These are phyloP conservation scores for Heteromeles arbutifolia DNA, from an alignment of 306 rosid species.

Conservation along the genomic window DNA sequence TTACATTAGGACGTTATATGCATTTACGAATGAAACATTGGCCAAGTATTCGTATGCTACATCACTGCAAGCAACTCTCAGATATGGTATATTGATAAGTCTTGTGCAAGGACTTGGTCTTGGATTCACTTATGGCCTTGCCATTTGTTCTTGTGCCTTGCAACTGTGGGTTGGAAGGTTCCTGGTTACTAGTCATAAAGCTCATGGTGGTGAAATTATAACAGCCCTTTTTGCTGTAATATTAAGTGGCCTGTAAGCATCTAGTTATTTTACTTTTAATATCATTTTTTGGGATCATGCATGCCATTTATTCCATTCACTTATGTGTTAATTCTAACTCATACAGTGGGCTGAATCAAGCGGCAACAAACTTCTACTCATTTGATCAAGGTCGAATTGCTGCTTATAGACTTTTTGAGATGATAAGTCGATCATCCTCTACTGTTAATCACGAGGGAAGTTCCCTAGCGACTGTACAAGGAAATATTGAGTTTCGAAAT, in stretches of 20 bases:
- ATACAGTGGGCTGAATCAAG: conserved; percentile 91
- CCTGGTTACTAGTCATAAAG: conserved; percentile 45
- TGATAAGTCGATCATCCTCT: conserved; percentile 97
- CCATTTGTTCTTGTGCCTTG: conserved; percentile 98
- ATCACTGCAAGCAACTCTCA: conserved; percentile 93
- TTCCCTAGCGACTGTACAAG: conserved; percentile 67
- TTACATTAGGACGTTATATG: conserved; percentile 77
- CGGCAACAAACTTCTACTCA: conserved; percentile 97
- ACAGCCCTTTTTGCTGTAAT: conserved; percentile 94
- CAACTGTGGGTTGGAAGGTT: conserved; percentile 99
- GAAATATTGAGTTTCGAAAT: conserved; percentile 93
- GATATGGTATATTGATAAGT: conserved; percentile 97
- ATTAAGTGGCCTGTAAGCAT: conserved; percentile 96
- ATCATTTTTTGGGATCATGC: not conserved
- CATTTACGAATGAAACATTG: conserved; percentile 93
- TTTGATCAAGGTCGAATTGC: conserved; percentile 99
- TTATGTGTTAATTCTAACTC: conserved; percentile 10
- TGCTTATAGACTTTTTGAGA: conserved; percentile 96
- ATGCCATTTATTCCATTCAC: conserved; percentile 17
- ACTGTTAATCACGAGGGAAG: conserved; percentile 75
- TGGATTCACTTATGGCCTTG: conserved; percentile 99
- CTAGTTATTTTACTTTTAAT: not conserved
- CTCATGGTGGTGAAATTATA: conserved; percentile 94
- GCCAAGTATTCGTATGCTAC: conserved; percentile 99
- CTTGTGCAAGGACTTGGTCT: conserved; percentile 99